Base-by-base conservation (phyloP, 768 basidiomycete genomes). In the Tubosaeta sp. region DNA sequence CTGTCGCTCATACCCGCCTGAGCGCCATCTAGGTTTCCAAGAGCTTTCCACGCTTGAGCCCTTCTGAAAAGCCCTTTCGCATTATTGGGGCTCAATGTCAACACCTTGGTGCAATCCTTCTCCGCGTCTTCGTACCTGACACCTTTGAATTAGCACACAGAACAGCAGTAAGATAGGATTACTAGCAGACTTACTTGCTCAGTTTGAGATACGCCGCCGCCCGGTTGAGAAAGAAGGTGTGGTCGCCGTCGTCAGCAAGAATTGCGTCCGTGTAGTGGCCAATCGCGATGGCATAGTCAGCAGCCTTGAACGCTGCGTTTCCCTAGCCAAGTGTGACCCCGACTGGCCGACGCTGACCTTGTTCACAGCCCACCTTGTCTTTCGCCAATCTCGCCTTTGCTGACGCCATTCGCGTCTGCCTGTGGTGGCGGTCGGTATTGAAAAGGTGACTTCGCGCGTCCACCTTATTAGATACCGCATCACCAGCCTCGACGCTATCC, bases 151-250 rank as follows among this genome's bases (percentile, higher is more conserved):
- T 42, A 56, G 51, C 7, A 10, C 22, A 3, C 43, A n/a, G 33
- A 39, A 42, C 29, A 16, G 31, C n/a, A 25, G 29, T 44, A 37
- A 42, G 17, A 25, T 26, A 25, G 6, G 19, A 43, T 22, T 25
- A 31, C 1, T 10, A 29, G 70, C 29, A 29, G 29, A 85, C 91
- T 74, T 76, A 93, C 93, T 95, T 97, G 81, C 84, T 85, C 73
- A 95, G 80, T 77, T 93, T 95, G 55, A 97, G 79, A 74, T 95
- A 95, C 26, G 92, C 91, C 33, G 91, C 88, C 4, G 92, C 90
- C 41, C 95, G 83, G 65, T 97, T 97, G 32, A 95, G 76, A 32
- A 86, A 84, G 57, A 85, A 88, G 0, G 90, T 87, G n/a, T 80
- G 74, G 61, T 95, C 90, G 0, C 65, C 73, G 11, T 72, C 66